Evolutionary conservation across 345 rosid species (phyloP).

Genomic region (Euphorbia tirucalli): DNA sequence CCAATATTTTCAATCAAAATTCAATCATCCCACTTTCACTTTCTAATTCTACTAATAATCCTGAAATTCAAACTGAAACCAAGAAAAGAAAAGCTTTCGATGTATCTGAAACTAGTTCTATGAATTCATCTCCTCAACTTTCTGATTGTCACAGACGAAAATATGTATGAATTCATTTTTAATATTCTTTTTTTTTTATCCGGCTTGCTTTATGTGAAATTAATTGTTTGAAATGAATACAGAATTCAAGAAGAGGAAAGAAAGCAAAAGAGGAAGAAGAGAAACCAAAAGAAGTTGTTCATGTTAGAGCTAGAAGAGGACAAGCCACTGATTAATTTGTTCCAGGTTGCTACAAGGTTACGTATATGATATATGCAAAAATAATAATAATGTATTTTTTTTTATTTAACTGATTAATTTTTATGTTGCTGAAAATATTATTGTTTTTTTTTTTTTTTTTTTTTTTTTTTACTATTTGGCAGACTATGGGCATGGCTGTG

Average conservation of each 20-base stretch:
- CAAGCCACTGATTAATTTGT: slow-evolving; percentile 86
- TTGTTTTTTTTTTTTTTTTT: too few species aligned
- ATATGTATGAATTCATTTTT: slow-evolving; percentile 43
- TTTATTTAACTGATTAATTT: neutral
- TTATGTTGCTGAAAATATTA: neutral
- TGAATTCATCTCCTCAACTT: slow-evolving; percentile 36
- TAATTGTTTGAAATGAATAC: too few species aligned
- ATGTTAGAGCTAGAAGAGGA: slow-evolving; percentile 92
- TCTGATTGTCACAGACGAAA: slow-evolving; percentile 37
- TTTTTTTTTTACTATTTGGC: neutral
- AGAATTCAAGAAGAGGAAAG: slow-evolving; percentile 51
- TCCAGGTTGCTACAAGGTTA: slow-evolving; percentile 76
- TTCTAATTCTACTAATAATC: neutral
- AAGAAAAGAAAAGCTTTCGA: slow-evolving; percentile 42
- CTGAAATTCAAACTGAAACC: slow-evolving; percentile 31
- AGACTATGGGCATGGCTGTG: slow-evolving; percentile 81
- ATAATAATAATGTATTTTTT: neutral
- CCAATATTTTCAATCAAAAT: slow-evolving; percentile 24
- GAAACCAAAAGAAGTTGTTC: slow-evolving; percentile 67
- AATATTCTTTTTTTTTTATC: too few species aligned
- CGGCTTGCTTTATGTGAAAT: too few species aligned
- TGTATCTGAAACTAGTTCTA: slow-evolving; percentile 33
- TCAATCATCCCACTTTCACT: slow-evolving; percentile 18
- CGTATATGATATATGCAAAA: neutral
- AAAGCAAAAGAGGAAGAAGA: slow-evolving; percentile 45